Evolutionary conservation across 345 rosid genomes (phyloP).

Genomic region (Mercurialis annua): DNA sequence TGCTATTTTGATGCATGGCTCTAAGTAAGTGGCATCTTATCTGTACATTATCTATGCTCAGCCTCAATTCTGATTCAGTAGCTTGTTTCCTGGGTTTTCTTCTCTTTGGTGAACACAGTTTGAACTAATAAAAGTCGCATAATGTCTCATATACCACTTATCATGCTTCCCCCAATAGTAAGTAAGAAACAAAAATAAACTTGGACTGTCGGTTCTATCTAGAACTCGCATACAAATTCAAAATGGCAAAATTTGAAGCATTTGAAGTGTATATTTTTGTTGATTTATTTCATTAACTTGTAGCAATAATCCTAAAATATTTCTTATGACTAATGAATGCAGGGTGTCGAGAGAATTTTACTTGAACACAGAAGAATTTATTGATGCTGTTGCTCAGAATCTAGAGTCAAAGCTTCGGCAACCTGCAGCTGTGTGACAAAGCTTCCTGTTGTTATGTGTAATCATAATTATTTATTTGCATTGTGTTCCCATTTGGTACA

Average conservation of each 20-base stretch:
- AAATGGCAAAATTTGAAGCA: not conserved
- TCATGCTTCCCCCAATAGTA: not conserved
- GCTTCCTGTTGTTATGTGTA: too few species aligned
- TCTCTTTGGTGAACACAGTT: not conserved
- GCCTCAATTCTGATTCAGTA: not conserved
- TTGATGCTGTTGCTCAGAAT: constrained; percentile 67
- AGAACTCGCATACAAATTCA: not conserved
- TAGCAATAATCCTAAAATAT: not conserved
- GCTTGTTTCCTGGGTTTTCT: not conserved
- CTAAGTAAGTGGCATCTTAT: constrained; percentile 49
- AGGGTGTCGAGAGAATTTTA: constrained; percentile 73
- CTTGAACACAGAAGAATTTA: constrained; percentile 82
- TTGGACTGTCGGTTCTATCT: not conserved
- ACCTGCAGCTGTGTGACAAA: constrained; percentile 37
- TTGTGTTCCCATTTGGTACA: not conserved
- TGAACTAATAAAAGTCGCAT: not conserved
- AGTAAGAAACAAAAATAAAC: not conserved
- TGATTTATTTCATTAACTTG: not conserved
- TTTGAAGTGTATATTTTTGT: not conserved
- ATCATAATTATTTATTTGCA: not conserved
- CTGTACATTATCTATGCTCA: not conserved
- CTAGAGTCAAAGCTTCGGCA: constrained; percentile 50
- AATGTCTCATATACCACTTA: not conserved
- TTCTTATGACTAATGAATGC: constrained; percentile 28
- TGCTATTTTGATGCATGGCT: constrained; percentile 74